Evolutionary conservation across 1,139 yeast species (phyloP).

Genomic region (Suhomyces guaymorum): DNA sequence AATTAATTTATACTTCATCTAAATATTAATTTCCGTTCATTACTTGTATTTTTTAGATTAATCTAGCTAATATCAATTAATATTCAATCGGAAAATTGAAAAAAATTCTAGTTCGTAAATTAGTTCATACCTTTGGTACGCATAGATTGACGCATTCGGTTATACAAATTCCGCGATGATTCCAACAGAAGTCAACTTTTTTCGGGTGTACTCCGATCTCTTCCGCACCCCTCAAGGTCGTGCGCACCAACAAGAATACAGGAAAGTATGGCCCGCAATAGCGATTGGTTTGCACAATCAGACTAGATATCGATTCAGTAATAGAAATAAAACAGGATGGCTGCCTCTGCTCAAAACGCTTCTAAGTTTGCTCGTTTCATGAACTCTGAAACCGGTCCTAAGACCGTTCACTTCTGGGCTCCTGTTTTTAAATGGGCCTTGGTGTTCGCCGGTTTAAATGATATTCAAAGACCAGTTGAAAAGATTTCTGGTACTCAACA

Average conservation of each 20-base stretch:
- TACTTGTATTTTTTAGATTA: too few relatives aligned
- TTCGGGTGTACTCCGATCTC: constrained; percentile 1
- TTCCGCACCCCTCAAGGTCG: constrained; percentile 3
- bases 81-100: too few relatives aligned
- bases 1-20: not conserved
- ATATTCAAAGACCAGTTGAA: constrained; percentile 87
- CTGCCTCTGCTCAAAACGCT: constrained; percentile 47
- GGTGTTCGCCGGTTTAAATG: constrained; percentile 88
- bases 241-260: constrained; percentile 2
- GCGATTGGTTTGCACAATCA: not conserved
- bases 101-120: too few relatives aligned
- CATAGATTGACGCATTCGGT: too few relatives aligned
- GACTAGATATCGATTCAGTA: too few relatives aligned
- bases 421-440: constrained; percentile 74
- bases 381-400: constrained; percentile 91
- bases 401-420: constrained; percentile 94
- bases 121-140: too few relatives aligned
- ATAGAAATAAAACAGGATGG: constrained; percentile 39
- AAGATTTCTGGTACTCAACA: constrained; percentile 91
- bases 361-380: constrained; percentile 70
- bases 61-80: too few relatives aligned
- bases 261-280: constrained; percentile 4
- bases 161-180: too few relatives aligned
- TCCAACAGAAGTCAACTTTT: too few relatives aligned
- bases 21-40: too few relatives aligned